Evolutionary conservation across 331 rosid genomes (phyloP).

Genomic region (Rhamnella rubrinervis): DNA sequence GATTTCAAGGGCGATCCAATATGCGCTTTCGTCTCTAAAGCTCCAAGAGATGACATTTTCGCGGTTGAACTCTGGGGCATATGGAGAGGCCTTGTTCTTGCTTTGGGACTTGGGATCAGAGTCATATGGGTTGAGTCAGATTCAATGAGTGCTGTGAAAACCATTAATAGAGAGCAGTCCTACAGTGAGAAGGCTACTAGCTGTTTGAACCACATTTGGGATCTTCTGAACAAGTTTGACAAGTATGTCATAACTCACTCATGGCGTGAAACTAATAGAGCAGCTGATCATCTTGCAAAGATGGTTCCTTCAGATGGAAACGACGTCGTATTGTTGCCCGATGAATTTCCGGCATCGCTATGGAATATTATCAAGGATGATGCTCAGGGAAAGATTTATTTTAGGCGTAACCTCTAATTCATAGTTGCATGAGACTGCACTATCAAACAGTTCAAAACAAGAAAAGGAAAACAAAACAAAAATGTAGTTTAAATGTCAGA

Average conservation of each 20-base stretch:
- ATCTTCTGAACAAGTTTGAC: conserved; percentile 42
- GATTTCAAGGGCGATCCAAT: conserved; percentile 41
- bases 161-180: conserved; percentile 36
- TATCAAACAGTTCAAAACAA: no score
- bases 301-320: conserved; percentile 33
- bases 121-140: conserved; percentile 68
- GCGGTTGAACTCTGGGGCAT: conserved; percentile 61
- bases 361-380: conserved; percentile 52
- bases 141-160: conserved; percentile 56
- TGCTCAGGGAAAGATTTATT: conserved; percentile 52
- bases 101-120: conserved; percentile 52
- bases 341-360: conserved; percentile 48
- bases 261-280: conserved; percentile 70
- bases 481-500: no score
- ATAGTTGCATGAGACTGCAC: neutral
- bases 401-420: conserved; percentile 21
- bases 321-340: conserved; percentile 52
- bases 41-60: conserved; percentile 30
- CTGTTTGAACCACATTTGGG: conserved; percentile 42
- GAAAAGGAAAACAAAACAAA: neutral
- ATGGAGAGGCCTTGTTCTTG: conserved; percentile 77
- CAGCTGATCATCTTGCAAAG: conserved; percentile 69
- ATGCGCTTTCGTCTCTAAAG: conserved; percentile 62
- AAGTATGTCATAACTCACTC: conserved; percentile 46
- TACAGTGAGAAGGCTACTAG: conserved; percentile 32